phyloP scores from a whole-genome alignment of 2,329 filamentous ascomycete genomes.

The Colletotrichum eleusines region DNA sequence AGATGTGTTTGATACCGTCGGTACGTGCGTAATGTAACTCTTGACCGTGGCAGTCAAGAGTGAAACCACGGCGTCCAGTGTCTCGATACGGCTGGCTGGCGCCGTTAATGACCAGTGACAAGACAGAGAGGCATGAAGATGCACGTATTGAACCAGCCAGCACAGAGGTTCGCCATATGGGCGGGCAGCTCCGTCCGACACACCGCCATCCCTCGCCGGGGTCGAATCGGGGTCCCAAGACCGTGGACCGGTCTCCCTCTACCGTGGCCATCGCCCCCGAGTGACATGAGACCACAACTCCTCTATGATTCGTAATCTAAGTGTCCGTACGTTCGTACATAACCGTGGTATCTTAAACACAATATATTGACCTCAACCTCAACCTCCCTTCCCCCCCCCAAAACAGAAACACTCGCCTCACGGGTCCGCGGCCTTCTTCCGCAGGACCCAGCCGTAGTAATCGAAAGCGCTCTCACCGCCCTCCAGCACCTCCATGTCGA shows the following conservation, averaged over 20 bases:
- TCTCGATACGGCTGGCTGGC: neutral
- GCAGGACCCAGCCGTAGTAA: conserved; percentile 61
- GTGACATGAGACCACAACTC: neutral
- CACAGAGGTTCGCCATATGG: neutral
- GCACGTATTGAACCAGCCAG: too few relatives aligned
- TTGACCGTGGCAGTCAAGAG: neutral
- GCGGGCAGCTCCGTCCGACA: neutral
- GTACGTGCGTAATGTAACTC: too few relatives aligned
- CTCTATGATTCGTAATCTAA: neutral
- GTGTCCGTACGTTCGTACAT: neutral
- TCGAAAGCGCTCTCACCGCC: conserved; percentile 57
- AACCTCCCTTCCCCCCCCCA: too few relatives aligned
- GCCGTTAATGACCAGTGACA: neutral
- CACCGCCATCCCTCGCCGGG: neutral
- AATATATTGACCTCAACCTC: neutral
- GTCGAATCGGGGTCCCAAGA: neutral
- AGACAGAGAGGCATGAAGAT: neutral
- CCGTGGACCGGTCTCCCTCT: neutral
- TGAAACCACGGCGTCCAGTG: neutral
- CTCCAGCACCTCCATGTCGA: conserved; percentile 57
- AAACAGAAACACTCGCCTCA: neutral
- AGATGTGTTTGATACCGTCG: neutral
- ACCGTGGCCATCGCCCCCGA: neutral
- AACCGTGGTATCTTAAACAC: neutral
- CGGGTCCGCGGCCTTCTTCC: conserved; percentile 44